A percentile compares a stretch with the other conserved stretches of the same genome.
These are phyloP conservation scores for Lagenidium giganteum DNA, from an alignment of 352 stramenopile species.

Conservation along the genomic window DNA sequence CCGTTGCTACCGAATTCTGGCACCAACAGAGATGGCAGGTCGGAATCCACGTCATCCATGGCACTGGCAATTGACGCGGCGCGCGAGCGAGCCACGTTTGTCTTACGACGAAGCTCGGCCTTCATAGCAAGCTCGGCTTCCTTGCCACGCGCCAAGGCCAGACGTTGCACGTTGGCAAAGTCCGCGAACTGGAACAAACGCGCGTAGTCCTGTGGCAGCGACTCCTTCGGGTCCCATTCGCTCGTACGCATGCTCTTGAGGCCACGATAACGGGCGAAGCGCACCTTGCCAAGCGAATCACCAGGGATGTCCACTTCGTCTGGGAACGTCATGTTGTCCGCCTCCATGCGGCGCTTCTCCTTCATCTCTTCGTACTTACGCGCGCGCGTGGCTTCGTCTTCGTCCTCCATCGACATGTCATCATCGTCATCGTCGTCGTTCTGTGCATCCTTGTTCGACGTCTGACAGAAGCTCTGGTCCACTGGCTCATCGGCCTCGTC, in stretches of 20 bases:
- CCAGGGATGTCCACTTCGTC: constrained; percentile 85
- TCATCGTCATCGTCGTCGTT: constrained; percentile 54
- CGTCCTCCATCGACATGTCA: constrained; percentile 55
- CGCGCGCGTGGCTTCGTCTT: constrained; percentile 25
- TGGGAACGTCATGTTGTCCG: constrained; percentile 92
- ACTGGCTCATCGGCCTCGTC: constrained; percentile 30
- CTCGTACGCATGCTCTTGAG: constrained; percentile 95
- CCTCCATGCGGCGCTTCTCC: constrained; percentile 81
- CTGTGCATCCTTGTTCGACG: constrained; percentile 31
- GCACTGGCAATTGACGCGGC: constrained; percentile 36
- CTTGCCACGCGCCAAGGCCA: constrained; percentile 77
- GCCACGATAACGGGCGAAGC: constrained; percentile 90
- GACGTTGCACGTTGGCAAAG: constrained; percentile 91
- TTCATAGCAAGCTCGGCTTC: constrained; percentile 62
- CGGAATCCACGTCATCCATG: constrained; percentile 76
- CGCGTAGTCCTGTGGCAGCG: constrained; percentile 94
- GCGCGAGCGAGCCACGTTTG: constrained; percentile 30
- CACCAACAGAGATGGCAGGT: constrained; percentile 23
- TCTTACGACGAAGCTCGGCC: constrained; percentile 42
- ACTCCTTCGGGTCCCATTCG: constrained; percentile 97
- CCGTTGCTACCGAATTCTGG: constrained; percentile 57
- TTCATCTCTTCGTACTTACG: constrained; percentile 30
- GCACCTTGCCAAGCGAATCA: constrained; percentile 48
- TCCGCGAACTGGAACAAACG: constrained; percentile 95
- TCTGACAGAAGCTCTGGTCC: constrained; percentile 76